Conservation (phyloP, 441 rosid species). For the Raphanus hybrid region DNA sequence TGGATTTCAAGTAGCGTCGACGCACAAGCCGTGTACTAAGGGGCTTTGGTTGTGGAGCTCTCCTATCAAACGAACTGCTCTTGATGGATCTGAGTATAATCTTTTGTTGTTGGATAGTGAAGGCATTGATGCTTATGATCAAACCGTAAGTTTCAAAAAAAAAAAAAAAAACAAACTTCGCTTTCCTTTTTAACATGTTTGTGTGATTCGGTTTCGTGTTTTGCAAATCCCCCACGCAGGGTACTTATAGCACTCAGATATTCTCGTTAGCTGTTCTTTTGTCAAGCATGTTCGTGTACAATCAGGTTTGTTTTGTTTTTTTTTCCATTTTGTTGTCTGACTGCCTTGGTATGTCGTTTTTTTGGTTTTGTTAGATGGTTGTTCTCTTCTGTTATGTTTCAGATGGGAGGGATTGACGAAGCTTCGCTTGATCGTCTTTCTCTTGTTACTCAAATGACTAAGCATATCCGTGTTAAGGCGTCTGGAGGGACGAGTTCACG, state of each 20-base stretch:
- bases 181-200: not conserved
- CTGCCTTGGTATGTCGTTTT: no score
- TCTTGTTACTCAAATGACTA: conserved; percentile 97
- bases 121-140: conserved; percentile 98
- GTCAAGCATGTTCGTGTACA: conserved; percentile 97
- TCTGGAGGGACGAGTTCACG: conserved; percentile 77
- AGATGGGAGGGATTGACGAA: conserved; percentile 99
- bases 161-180: not conserved
- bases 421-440: conserved; percentile 95
- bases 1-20: conserved; percentile 97
- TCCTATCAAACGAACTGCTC: conserved; percentile 87
- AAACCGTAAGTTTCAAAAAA: conserved; percentile 62
- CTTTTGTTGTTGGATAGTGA: conserved; percentile 89
- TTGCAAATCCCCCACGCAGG: conserved; percentile 52
- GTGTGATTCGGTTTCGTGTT: conserved; percentile 8
- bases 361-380: not conserved
- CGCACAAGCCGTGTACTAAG: conserved; percentile 96
- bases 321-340: no score
- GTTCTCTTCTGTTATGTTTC: conserved; percentile 19
- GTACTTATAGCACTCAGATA: conserved; percentile 98
- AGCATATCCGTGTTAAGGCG: conserved; percentile 94
- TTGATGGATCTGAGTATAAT: conserved; percentile 93
- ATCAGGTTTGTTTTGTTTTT: conserved; percentile 64
- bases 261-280: conserved; percentile 94
- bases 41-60: conserved; percentile 99